These are phyloP conservation scores for Metahyphopichia silvanorum DNA, from an alignment of 805 yeast genomes.

Conservation along the genomic window DNA sequence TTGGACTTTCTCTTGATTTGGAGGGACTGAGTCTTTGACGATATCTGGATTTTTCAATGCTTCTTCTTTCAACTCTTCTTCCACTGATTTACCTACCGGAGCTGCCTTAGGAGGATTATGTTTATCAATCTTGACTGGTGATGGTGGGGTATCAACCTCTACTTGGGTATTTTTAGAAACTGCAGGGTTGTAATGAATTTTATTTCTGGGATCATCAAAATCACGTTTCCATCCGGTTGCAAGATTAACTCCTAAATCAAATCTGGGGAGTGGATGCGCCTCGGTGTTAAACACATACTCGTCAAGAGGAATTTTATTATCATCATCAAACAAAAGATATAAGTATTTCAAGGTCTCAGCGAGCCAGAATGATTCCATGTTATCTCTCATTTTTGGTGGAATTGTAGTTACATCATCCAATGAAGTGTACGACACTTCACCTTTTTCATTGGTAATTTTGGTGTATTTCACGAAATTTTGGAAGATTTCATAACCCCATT, in stretches of 20 bases:
- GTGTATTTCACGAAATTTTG: conserved; percentile 63
- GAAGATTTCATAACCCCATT: conserved; percentile 89
- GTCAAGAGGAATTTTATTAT: conserved; percentile 59
- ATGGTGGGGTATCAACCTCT: not conserved
- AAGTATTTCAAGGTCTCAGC: conserved; percentile 90
- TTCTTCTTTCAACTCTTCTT: conserved; percentile 32
- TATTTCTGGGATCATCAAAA: conserved; percentile 16
- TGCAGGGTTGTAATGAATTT: not conserved
- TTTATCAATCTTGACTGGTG: conserved; percentile 19
- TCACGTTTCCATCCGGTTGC: conserved; percentile 61
- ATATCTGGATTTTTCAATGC: conserved; percentile 32
- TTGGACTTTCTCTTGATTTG: conserved; percentile 21
- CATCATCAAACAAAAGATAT: conserved; percentile 71
- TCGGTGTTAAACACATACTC: conserved; percentile 84
- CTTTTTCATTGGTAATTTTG: conserved; percentile 39
- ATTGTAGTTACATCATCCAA: conserved; percentile 60
- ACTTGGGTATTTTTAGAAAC: not conserved
- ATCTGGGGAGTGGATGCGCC: conserved; percentile 88
- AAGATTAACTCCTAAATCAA: conserved; percentile 49
- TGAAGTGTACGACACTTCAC: conserved; percentile 54
- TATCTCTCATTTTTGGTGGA: conserved; percentile 60
- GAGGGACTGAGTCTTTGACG: conserved; percentile 22
- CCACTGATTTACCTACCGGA: conserved; percentile 36
- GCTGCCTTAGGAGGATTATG: conserved; percentile 37
- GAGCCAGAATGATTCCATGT: conserved; percentile 90